phyloP scores from a whole-genome alignment of 495 filamentous ascomycete species.

The Aspergillus taichungensis region DNA sequence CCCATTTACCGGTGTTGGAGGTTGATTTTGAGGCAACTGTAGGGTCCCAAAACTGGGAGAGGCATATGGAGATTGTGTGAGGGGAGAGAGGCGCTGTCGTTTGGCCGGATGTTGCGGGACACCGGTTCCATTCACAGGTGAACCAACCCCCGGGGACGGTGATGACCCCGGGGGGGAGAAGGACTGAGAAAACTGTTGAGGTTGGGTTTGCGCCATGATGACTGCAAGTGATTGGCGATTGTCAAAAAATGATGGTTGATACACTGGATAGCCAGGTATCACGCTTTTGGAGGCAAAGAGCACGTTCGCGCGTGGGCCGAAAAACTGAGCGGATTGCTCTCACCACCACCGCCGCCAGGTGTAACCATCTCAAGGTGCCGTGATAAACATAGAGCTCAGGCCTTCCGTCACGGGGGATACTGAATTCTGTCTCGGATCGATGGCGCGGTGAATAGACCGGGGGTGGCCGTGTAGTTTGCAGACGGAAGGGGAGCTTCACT shows the following conservation, averaged over 20 bases:
- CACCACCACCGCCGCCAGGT: slow-evolving; percentile 33
- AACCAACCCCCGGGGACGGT: slow-evolving; percentile 36
- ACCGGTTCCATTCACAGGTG: slow-evolving; percentile 33
- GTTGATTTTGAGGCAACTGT: slow-evolving; percentile 28
- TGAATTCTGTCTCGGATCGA: background rate
- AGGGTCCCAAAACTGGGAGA: slow-evolving; percentile 41
- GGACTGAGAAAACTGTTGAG: slow-evolving; percentile 40
- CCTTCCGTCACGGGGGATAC: background rate
- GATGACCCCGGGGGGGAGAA: slow-evolving; percentile 49
- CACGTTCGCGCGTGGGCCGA: slow-evolving; percentile 29
- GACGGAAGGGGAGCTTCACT: slow-evolving; percentile 18
- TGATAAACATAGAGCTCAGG: slow-evolving; percentile 12
- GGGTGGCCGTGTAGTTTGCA: slow-evolving; percentile 8
- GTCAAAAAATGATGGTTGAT: background rate
- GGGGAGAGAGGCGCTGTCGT: slow-evolving; percentile 60
- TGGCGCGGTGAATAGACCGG: slow-evolving; percentile 7
- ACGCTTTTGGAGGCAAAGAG: slow-evolving; percentile 16
- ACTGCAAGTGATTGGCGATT: slow-evolving; percentile 5
- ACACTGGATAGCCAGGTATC: slow-evolving; percentile 6
- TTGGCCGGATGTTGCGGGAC: slow-evolving; percentile 47
- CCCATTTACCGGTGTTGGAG: slow-evolving; percentile 22
- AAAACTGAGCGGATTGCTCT: slow-evolving; percentile 36
- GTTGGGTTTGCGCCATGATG: slow-evolving; percentile 60
- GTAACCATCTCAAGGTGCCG: slow-evolving; percentile 37
- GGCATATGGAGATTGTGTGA: slow-evolving; percentile 44